These are phyloP conservation scores for Fusarium irregulare DNA, from an alignment of 2,329 filamentous ascomycete genomes.

Conservation along the genomic window DNA sequence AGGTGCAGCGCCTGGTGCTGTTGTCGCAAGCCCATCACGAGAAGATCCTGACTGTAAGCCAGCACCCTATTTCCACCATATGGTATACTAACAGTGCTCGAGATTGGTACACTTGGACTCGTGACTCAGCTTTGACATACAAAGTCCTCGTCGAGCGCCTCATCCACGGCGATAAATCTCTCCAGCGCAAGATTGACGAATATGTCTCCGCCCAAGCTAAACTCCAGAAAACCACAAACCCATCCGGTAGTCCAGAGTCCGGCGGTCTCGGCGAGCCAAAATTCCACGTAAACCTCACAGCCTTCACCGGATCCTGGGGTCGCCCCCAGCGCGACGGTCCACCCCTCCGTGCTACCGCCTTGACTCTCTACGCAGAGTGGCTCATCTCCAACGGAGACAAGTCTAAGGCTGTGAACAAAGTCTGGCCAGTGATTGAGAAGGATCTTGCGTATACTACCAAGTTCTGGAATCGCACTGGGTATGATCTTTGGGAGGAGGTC, in stretches of 20 bases:
- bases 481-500: constrained; percentile 85
- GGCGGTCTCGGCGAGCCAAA: constrained; percentile 76
- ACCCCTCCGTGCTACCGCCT: constrained; percentile 76
- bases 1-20: constrained; percentile 61
- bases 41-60: constrained; percentile 59
- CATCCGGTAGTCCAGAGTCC: constrained; percentile 67
- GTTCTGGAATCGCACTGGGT: constrained; percentile 73
- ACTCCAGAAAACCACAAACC: constrained; percentile 74
- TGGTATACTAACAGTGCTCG: no score
- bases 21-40: constrained; percentile 66
- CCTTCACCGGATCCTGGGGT: constrained; percentile 75
- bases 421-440: constrained; percentile 79
- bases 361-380: constrained; percentile 77
- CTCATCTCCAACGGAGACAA: constrained; percentile 71
- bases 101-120: constrained; percentile 83
- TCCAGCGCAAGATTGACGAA: constrained; percentile 71
- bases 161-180: constrained; percentile 64
- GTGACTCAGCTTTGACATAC: constrained; percentile 77
- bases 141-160: constrained; percentile 76
- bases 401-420: constrained; percentile 60
- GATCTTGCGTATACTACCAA: constrained; percentile 78
- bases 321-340: constrained; percentile 83
- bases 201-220: constrained; percentile 74
- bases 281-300: constrained; percentile 71
- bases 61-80: no score